Evolutionary conservation across 176 grass and related monocot genomes (phyloP), one percentile per base, ranked within the genome.

Genomic region (Avena eriantha): DNA sequence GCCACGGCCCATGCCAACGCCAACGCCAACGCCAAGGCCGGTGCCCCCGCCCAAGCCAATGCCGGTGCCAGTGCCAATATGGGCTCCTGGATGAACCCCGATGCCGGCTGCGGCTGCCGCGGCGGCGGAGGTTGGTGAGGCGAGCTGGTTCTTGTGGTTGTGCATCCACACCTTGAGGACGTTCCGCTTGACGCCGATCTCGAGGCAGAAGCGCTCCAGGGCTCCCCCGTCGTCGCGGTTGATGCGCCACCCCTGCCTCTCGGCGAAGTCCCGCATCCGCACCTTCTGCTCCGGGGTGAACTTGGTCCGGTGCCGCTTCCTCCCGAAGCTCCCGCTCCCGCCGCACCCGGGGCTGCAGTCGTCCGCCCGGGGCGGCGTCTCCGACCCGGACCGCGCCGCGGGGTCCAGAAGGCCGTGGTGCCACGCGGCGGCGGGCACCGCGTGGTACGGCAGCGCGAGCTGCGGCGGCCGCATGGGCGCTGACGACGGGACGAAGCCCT

Each of bases 111-210:
- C 59, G 19, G 68, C 24, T 0, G 79, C 70, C 7, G 49, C 11
- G 63, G 31, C 8, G 16, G 46, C 16, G 35, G 89, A 13, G 19
- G 60, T 26, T 46, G 81, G 56, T 10, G 79, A 70, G 24, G 95
- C 83, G 82, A 95, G 84, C 46, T 91, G 88, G 74, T 98, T 88
- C 93, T 98, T 98, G 87, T 98, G 94, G 90, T 98, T 98, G 85
- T 98, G 93, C 96, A 98, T 98, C 96, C 96, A 98, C 22, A 98
- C 96, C 91, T 98, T 98, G 81, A 98, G 90, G 43, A 98, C 93
- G 66, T 91, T 88, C 10, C 96, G 86, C 90, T 86, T 89, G 3
- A 98, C 92, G 11, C 96, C 96, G 78, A 98, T 95, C 96, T 98
- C 93, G 78, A 86, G 84, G 88, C 96, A 98, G 90, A 98, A 94